Base-by-base conservation (phyloP, 176 grass and related monocot genomes). In the Secale cereale region DNA sequence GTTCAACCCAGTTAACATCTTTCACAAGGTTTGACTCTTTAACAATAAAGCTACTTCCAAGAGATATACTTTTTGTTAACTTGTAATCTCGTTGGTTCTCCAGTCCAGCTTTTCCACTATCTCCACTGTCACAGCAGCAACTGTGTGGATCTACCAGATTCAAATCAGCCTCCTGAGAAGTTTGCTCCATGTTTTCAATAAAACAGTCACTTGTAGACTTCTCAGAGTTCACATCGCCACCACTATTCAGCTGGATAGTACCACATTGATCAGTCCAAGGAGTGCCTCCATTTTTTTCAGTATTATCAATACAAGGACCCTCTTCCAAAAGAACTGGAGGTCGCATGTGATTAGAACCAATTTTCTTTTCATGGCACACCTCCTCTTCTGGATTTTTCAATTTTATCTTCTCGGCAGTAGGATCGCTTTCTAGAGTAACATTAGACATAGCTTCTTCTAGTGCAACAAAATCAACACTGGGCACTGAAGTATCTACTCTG, bases 11-110 rank as follows among this genome's bases (percentile, higher is more conserved):
- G 27, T 92, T 67, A 20, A 95, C 64, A 86, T 92, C 90, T 75
- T 89, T 94, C 65, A 81, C 43, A 77, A 98, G 76, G 48, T 95
- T 95, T 83, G 83, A 81, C 45, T 92, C 85, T 81, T 69, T 87
- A 32, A 94, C 25, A 52, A 95, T 82, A 70, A 98, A 96, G 74
- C 91, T 89, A 88, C 97, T 92, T 77, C 97, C 93, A 87, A 94
- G 82, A 80, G 69, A 89, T 54, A 86, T 89, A 77, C 43, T 87
- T 87, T 89, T 96, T 41, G 64, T 73, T 79, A 88, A 86, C 81
- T 88, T 86, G 73, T 74, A 80, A 82, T 65, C 91, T 70, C 90
- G 79, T 85, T 36, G 56, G 22, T 39, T 64, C 64, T 56, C 79
- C 81, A 74, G 74, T 79, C 45, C 43, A 87, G 72, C n/a, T 81